Evolutionary conservation across 129 eudicot genomes (phyloP).

Genomic region (Cynara cardunculus): DNA sequence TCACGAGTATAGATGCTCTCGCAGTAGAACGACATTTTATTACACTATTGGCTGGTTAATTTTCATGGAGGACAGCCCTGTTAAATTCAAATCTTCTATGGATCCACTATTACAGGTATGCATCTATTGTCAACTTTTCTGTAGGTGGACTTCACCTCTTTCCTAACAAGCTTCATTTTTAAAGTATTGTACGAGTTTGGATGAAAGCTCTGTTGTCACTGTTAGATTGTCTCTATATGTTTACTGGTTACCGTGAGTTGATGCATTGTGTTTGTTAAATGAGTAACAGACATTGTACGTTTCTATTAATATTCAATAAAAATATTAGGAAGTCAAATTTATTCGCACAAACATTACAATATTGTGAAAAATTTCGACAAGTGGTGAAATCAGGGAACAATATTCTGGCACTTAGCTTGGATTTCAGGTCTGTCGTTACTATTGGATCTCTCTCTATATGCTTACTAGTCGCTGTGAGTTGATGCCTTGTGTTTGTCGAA

Average conservation of each 20-base stretch:
- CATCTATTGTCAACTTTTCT: background rate
- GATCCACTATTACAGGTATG: slow-evolving; percentile 76
- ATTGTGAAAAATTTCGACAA: background rate
- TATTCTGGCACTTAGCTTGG: background rate
- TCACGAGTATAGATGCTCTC: slow-evolving; percentile 76
- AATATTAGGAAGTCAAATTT: background rate
- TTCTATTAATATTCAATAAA: background rate
- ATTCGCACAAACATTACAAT: background rate
- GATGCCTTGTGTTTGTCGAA: background rate
- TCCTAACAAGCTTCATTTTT: background rate
- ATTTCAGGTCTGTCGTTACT: background rate
- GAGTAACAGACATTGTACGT: background rate
- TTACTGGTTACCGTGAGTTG: background rate
- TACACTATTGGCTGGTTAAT: slow-evolving; percentile 93
- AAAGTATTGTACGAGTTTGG: background rate
- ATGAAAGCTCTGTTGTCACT: background rate
- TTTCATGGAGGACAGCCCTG: slow-evolving; percentile 87
- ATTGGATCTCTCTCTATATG: background rate
- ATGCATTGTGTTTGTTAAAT: background rate
- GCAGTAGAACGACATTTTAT: slow-evolving; percentile 94
- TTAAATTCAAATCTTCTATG: slow-evolving; percentile 85
- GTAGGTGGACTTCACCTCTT: background rate
- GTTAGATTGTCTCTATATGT: background rate
- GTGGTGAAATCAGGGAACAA: background rate
- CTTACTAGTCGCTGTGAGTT: background rate